A percentile compares a stretch with the other conserved stretches of the same genome.
Evolutionary conservation across 2,329 filamentous ascomycete species (phyloP).

Genomic region (Hymenoscyphus albidus): DNA sequence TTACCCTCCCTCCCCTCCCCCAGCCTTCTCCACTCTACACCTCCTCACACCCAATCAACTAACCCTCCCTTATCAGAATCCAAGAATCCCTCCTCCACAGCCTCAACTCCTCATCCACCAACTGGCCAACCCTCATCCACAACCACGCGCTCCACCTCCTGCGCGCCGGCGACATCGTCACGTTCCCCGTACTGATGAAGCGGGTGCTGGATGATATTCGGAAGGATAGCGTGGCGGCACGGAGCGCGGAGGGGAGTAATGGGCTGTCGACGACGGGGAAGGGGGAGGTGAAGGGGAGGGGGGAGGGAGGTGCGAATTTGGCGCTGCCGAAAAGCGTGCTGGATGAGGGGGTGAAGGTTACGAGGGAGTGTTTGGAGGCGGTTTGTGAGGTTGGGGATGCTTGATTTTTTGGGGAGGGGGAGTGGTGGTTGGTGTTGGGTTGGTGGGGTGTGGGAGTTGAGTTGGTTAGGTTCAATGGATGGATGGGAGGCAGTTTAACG

Average conservation of each 20-base stretch:
- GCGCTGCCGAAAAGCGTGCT: slow-evolving; percentile 58
- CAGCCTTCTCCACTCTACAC: slow-evolving; percentile 9
- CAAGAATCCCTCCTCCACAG: slow-evolving; percentile 61
- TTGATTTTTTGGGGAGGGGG: background rate
- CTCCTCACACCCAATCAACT: slow-evolving; percentile 9
- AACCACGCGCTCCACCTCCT: slow-evolving; percentile 57
- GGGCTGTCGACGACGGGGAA: slow-evolving; percentile 27
- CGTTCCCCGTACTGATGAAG: slow-evolving; percentile 57
- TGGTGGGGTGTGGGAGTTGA: background rate
- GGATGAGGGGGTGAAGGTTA: slow-evolving; percentile 58
- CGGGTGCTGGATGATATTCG: slow-evolving; percentile 58
- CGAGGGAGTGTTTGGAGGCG: slow-evolving; percentile 53
- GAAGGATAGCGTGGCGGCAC: slow-evolving; percentile 21
- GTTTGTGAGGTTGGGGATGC: slow-evolving; percentile 33
- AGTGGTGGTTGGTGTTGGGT: background rate
- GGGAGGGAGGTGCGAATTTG: slow-evolving; percentile 37
- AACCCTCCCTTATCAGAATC: slow-evolving; percentile 44
- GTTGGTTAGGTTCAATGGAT: background rate
- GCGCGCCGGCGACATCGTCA: slow-evolving; percentile 55
- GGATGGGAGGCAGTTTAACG: background rate
- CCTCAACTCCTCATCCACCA: slow-evolving; percentile 54
- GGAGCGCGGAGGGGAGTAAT: slow-evolving; percentile 5
- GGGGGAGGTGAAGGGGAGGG: slow-evolving; percentile 13
- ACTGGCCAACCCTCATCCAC: slow-evolving; percentile 61
- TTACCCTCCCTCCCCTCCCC: slow-evolving; percentile 18